Evolutionary conservation across 2,329 filamentous ascomycete genomes (phyloP), one percentile per base, ranked within the genome.

Genomic region (Apiospora hydei): DNA sequence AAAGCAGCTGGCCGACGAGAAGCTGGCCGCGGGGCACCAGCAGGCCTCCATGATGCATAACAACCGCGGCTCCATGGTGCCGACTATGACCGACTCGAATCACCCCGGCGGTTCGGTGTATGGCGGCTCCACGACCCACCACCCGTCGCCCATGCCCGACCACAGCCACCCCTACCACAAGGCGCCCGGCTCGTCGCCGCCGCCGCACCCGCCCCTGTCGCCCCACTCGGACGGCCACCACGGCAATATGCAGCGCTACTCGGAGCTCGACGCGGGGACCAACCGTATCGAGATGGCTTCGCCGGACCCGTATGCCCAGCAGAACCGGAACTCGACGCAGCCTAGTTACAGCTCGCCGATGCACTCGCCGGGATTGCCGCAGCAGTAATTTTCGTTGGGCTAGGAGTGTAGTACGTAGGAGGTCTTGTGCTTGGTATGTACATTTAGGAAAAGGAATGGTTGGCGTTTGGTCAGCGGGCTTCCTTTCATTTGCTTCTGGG

Each of bases 181-280:
- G n/a, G 69, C 72, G 18, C 43, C 71, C 16, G 34, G 46, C 68
- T 49, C 68, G 5, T 38, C 68, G 68, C 68, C 68, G 49, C 68
- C 68, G 30, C 53, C 24, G 8, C 14, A 51, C 46, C n/a, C 67
- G 26, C 24, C 38, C 51, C 24, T 67, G 66, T 47, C 66, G 66
- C 66, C 41, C 66, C 26, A 68, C 66, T 47, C 66, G 6, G 66
- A 68, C n/a, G 13, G 30, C 41, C 66, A 61, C 66, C 66, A 64
- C 13, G n/a, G 13, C 41, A 67, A 71, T 46, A 34, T n/a, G 7
- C 66, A 71, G 2, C 73, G 73, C 18, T 77, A 76, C 68, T 78
- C 77, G 26, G 77, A 78, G 49, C 64, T 78, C 18, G 77, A 78
- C 66, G 75, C 75, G 3, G 72, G 72, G 7, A 71, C 70, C 6